Conservation (phyloP, 164 flowering plant species). For the Santalum album region DNA sequence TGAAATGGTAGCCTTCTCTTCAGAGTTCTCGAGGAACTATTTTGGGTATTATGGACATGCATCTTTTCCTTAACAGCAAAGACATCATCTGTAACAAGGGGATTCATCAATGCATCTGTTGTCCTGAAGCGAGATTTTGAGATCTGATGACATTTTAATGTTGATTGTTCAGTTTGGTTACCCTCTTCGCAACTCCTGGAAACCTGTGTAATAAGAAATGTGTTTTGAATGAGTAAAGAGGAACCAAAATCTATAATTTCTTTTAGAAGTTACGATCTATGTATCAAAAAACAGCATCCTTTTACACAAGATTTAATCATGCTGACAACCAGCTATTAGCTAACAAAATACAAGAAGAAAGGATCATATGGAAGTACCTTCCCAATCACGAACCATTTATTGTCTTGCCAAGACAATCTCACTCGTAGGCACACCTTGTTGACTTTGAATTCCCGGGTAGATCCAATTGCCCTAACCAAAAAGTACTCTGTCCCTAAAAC, state of each 20-base stretch:
- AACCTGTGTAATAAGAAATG: constrained; percentile 26
- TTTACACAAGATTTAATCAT: no score
- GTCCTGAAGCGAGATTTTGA: constrained; percentile 9
- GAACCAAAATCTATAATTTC: neutral
- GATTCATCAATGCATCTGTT: constrained; percentile 12
- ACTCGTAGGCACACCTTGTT: constrained; percentile 26
- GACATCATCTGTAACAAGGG: constrained; percentile 8
- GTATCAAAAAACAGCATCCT: no score
- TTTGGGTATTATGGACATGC: constrained; percentile 16
- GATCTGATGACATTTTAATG: constrained; percentile 12
- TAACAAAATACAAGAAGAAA: no score
- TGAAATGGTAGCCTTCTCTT: constrained; percentile 28
- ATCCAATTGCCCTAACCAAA: constrained; percentile 37
- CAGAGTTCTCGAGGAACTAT: constrained; percentile 21
- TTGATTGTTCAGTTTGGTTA: constrained; percentile 7
- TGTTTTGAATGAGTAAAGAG: neutral
- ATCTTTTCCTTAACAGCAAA: constrained; percentile 9
- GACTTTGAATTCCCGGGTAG: constrained; percentile 24
- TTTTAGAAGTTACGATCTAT: no score
- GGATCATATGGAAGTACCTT: constrained; percentile 33
- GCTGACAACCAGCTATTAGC: no score
- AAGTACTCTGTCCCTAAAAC: constrained; percentile 14
- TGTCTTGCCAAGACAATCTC: constrained; percentile 42
- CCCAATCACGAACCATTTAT: constrained; percentile 38
- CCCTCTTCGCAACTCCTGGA: constrained; percentile 24